Base-by-base conservation (phyloP, 176 grass and related monocot genomes). In the Poa pratensis region DNA sequence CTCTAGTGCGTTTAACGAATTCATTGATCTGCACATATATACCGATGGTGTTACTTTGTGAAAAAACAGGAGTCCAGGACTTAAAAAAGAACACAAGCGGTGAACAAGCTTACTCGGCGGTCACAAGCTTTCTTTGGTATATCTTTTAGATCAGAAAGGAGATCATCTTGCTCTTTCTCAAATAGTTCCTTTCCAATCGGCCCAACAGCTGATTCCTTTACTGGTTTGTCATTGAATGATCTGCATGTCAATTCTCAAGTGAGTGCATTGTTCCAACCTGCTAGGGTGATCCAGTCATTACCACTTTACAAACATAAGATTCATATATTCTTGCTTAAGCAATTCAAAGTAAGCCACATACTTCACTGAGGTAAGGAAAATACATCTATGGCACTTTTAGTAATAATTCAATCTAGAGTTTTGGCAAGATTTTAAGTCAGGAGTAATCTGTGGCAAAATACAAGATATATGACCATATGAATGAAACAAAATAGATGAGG, bases 51-150 rank as follows among this genome's bases (percentile, higher is more conserved):
- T 77, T 79, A 82, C 66, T 82, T 78, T 78, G 62, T 22, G 83
- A 87, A 87, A 69, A 53, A 30, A 19, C 64, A 37, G 34, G 48
- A 20, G 26, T 3, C 2, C 19, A 45, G 23, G 14, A 61, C 22
- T 65, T 16, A 7, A 30, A 30, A 30, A 75, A 79, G 3, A 75
- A 69, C 9, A 24, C 0, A 87, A 45, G 40, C 13, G 73, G 64
- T 16, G 52, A 57, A 70, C 72, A 1, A 48, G 0, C 57, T 87
- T 95, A 95, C 96, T 71, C 86, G 66, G 28, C 96, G 91, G 42
- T 98, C 96, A 87, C 96, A 98, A 83, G 96, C 96, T 83, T 98
- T 98, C 79, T 98, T 98, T 64, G 96, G 96, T 70, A 95, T 98
- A 87, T 98, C 96, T 91, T 94, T 95, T 22, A 95, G 90, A 85